Evolutionary conservation across 1,139 yeast genomes (phyloP), one percentile per base, ranked within the genome.

Genomic region (Debaryomyces coudertii): DNA sequence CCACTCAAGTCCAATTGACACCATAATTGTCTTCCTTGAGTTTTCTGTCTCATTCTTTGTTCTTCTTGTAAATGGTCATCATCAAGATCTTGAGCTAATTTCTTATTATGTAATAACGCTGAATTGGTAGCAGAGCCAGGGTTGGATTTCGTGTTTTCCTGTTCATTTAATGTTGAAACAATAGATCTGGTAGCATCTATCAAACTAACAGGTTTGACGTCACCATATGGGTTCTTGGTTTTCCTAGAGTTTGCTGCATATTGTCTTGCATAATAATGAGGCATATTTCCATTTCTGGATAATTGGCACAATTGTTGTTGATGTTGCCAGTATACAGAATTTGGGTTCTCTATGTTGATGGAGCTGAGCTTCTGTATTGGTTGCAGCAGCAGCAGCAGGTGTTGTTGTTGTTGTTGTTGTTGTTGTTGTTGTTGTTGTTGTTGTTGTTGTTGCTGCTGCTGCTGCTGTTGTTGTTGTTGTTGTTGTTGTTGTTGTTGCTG

Each of bases 1-100:
- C 97, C 97, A 55, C 95, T 83, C 53, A 93, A 74, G 69, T 95
- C 99, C 54, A 95, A 74, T 22, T 93, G 95, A 46, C 96, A 87
- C 99, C 99, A 95, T 58, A 87, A 78, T 68, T 92, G 97, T 57
- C 79, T 80, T 24, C 85, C 83, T 45, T 85, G 82, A 40, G 87
- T 80, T 55, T 81, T 86, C 50, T 81, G 80, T 62, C 87, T 82
- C 70, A 82, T 82, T 62, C 85, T 76, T 60, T 90, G 83, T 60
- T 86, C 93, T 53, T 85, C 88, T 63, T 85, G 88, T 50, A 82
- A 82, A 55, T 87, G 90, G 56, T 89, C 90, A 60, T 85, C 92
- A 52, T 87, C 90, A 54, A 65, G 64, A 54, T 67, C 75, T 54
- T 69, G 83, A 20, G 78, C 72, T 39, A 78, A 64, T 60, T 83